These are phyloP conservation scores for Paecilomyces dactylethromorphus DNA, from an alignment of 2,329 filamentous ascomycete species.

Conservation along the genomic window DNA sequence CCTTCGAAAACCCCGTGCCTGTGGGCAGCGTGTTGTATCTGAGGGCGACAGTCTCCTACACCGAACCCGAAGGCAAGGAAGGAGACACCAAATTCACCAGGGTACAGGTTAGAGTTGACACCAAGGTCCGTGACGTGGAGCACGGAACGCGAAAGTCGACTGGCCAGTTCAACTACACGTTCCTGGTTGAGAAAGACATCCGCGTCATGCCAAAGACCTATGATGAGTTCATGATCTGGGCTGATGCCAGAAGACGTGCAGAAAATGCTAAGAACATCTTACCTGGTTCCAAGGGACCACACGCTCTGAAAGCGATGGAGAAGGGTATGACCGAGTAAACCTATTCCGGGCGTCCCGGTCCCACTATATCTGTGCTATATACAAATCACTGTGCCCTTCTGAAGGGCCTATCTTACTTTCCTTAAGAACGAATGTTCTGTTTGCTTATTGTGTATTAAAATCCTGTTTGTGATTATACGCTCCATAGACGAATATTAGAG, in stretches of 20 bases:
- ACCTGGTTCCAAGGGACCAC: conserved; percentile 23
- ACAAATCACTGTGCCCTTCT: neutral
- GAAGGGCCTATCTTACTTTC: neutral
- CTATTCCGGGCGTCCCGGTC: neutral
- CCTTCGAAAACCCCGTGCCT: conserved; percentile 68
- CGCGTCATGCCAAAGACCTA: conserved; percentile 61
- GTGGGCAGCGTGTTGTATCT: conserved; percentile 69
- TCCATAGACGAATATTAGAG: too few species aligned
- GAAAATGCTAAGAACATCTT: conserved; percentile 44
- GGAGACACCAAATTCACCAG: conserved; percentile 49
- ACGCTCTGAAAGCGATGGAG: conserved; percentile 25
- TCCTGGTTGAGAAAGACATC: conserved; percentile 58
- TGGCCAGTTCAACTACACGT: conserved; percentile 71
- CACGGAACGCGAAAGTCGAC: conserved; percentile 62
- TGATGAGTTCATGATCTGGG: conserved; percentile 59
- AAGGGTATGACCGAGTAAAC: conserved; percentile 34
- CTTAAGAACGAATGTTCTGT: neutral
- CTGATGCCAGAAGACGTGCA: conserved; percentile 53
- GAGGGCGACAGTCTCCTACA: conserved; percentile 66
- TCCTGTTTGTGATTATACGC: too few species aligned
- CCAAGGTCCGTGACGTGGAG: conserved; percentile 66
- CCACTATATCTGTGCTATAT: neutral
- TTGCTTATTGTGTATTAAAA: neutral
- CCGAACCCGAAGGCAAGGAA: conserved; percentile 51
- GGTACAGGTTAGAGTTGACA: conserved; percentile 65